phyloP scores from a whole-genome alignment of 1,284 basidiomycete species.

The Cystobasidiaceae sp. region DNA sequence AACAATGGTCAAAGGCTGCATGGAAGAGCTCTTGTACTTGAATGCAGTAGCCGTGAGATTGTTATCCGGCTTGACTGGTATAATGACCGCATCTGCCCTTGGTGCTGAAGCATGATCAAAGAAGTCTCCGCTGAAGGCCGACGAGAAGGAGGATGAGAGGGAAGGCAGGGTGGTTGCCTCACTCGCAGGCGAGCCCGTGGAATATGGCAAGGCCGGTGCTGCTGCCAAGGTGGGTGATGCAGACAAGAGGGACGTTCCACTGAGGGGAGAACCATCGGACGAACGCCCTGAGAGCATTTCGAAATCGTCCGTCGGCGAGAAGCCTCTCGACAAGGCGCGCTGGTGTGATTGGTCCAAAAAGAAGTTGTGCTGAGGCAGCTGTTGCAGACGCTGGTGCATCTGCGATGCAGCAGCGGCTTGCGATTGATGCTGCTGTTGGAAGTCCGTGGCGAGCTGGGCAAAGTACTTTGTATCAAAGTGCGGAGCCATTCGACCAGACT shows the following conservation, averaged over 20 bases:
- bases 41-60: background rate
- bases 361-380: background rate
- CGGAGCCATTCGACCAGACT: no score
- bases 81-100: background rate
- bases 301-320: conserved; percentile 2
- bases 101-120: background rate
- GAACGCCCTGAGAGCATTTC: conserved; percentile 3
- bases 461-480: no score
- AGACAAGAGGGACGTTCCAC: background rate
- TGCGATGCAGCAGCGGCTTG: background rate
- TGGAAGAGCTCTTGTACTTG: conserved; percentile 7
- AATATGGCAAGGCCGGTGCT: background rate
- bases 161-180: conserved; percentile 11
- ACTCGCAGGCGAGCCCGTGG: background rate
- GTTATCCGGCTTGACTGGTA: background rate
- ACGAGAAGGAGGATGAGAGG: conserved; percentile 17
- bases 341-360: background rate
- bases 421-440: no score
- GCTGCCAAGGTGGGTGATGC: conserved; percentile 2
- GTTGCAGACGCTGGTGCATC: background rate
- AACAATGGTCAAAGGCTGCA: conserved; percentile 2
- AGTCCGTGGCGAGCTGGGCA: no score
- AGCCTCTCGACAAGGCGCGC: background rate
- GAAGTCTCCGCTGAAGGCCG: conserved; percentile 2
- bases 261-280: background rate